Conservation (phyloP, 192 early-diverging fungal genomes). For the Umbelopsis sp. region DNA sequence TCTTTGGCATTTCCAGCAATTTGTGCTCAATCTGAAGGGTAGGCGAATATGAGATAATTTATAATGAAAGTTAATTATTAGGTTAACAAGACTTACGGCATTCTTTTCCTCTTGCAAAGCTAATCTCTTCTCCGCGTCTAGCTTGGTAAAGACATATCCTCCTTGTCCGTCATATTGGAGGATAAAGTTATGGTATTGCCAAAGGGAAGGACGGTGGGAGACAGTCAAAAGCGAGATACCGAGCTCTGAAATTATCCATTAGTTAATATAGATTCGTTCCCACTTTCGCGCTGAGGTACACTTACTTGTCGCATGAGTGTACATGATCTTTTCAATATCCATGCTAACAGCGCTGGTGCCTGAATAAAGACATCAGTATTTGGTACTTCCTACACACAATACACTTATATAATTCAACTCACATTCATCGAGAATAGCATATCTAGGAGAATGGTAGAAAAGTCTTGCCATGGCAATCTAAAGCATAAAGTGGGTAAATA, state of each 20-base stretch:
- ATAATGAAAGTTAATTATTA: neutral
- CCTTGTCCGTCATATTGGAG: constrained; percentile 96
- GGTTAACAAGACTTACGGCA: constrained; percentile 40
- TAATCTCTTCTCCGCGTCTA: constrained; percentile 86
- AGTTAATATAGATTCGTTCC: neutral
- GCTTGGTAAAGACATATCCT: constrained; percentile 89
- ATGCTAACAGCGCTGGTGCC: constrained; percentile 82
- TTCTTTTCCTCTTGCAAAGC: constrained; percentile 93
- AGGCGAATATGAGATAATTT: neutral
- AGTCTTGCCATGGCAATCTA: constrained; percentile 93
- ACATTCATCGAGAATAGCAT: constrained; percentile 97
- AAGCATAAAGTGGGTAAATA: neutral
- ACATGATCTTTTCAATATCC: constrained; percentile 94
- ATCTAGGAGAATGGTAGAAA: constrained; percentile 95
- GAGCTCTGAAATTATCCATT: constrained; percentile 43
- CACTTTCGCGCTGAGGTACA: neutral
- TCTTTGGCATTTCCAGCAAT: constrained; percentile 77
- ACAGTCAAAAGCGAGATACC: constrained; percentile 94
- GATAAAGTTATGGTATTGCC: constrained; percentile 96
- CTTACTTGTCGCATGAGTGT: constrained; percentile 69
- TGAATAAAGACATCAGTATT: neutral
- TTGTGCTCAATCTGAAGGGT: constrained; percentile 64
- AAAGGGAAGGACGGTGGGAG: constrained; percentile 92
- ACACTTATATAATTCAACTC: constrained; percentile 75
- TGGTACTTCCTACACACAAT: neutral